Conservation (phyloP, 1,284 basidiomycete species). For the Puccinia novopanici region DNA sequence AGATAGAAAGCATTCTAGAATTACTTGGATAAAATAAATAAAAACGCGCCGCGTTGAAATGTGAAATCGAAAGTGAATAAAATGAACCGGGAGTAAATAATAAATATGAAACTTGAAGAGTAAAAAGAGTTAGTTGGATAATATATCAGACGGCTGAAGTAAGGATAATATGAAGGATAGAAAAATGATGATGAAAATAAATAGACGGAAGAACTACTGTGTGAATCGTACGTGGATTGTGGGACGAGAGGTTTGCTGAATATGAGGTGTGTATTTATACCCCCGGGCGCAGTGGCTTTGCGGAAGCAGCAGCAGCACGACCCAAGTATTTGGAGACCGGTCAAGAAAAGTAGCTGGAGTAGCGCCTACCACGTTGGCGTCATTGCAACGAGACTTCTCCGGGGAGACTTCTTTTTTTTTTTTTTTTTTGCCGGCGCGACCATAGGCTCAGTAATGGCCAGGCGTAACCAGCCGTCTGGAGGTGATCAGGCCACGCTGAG, state of each 20-base stretch:
- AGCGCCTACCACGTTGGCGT: background rate
- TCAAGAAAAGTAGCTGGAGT: background rate
- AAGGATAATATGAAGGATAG: background rate
- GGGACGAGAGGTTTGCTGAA: too few relatives aligned
- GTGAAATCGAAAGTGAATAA: background rate
- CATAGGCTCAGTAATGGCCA: background rate
- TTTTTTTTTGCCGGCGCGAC: background rate
- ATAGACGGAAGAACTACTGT: too few relatives aligned
- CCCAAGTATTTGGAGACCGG: background rate
- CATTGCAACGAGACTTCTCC: background rate
- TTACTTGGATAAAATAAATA: background rate
- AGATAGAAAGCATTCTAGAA: slow-evolving; percentile 11
- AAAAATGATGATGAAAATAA: too few relatives aligned
- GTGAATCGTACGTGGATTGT: too few relatives aligned
- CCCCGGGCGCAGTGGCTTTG: background rate
- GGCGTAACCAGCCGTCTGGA: background rate
- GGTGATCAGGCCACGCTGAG: background rate
- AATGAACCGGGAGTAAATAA: background rate
- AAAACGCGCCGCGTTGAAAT: slow-evolving; percentile 9
- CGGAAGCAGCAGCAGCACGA: background rate
- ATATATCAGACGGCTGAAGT: background rate
- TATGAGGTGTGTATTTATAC: background rate
- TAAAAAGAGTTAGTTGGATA: background rate
- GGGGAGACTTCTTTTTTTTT: background rate
- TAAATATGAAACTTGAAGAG: background rate